Evolutionary conservation across 2,329 filamentous ascomycete genomes (phyloP), one percentile per base, ranked within the genome.

Genomic region (Venturia nashicola): DNA sequence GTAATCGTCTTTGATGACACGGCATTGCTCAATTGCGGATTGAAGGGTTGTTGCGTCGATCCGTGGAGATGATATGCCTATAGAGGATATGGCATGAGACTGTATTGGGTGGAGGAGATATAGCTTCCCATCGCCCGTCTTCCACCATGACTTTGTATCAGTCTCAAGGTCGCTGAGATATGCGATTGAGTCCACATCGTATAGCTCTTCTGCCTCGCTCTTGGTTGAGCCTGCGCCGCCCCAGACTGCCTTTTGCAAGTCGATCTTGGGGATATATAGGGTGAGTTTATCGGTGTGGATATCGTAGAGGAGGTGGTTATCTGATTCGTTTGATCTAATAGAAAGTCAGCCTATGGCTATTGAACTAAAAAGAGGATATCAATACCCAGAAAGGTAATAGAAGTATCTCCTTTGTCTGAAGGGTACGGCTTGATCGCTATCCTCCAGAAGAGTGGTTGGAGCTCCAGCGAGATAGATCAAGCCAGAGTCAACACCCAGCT

Each of bases 1-100:
- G 72, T 95, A 90, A 7, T 83, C 80, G 63, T 90, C 88, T 77
- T 97, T 97, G 75, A 92, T 80, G 8, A 93, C 86, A 23, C 93
- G 87, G 12, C 88, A 86, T 59, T 84, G 80, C 71, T 96, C 87
- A 76, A 97, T 92, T 59, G 89, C 89, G 1, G 82, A 81, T 67
- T 82, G 82, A 11, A 97, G 79, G 11, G 75, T 18, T 11, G 34
- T 51, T 34, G 46, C 20, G 46, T 62, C 60, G 7, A 63, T 32
- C 18, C 51, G 51, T 18, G 59, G 36, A 62, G 60, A 46, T 14
- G 34, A 34, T 34, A 32, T 62, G 36, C 36, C 16, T 27, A 61
- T 34, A 16, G 39, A 61, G 34, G 59, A 12, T 70, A 80, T 79
- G 46, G 20, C 11, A 14, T 51, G 46, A 1, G 83, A 57, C 34